Evolutionary conservation across 2,329 filamentous ascomycete genomes (phyloP), one percentile per base, ranked within the genome.

Genomic region (Neophaeococcomyces aloes): DNA sequence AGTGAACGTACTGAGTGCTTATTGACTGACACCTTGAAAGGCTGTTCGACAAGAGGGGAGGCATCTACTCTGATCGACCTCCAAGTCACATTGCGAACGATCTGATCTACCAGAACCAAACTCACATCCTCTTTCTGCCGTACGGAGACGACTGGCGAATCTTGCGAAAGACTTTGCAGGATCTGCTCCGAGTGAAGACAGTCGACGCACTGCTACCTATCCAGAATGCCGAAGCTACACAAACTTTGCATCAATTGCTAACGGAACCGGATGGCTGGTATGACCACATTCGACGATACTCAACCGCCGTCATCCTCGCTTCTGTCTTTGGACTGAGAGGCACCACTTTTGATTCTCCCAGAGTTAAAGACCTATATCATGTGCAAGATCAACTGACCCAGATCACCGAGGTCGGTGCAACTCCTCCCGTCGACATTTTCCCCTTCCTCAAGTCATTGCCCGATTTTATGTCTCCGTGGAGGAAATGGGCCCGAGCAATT

Each of bases 171-270:
- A 47, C 37, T 8, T 17, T 41, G 3, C 44, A 45, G 17, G 44
- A 34, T 13, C n/a, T 49, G 2, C 30, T 49, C 14, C 38, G 29
- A 23, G 29, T 39, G n/a, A 32, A 14, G 10, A 21, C 37, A 13
- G 23, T 46, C 2, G 38, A 43, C 6, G 33, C 18, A 13, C 25
- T 52, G 7, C 36, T 49, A 17, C 52, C 50, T 4, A 38, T 54
- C 7, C 50, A 54, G 35, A 30, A 47, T 13, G 48, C 48, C 2
- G 51, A 53, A 44, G 43, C 51, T 3, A 43, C 48, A 3, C 46
- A 50, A 27, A 47, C 42, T 2, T 36, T 27, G 10, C 10, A 6
- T 27, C 5, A 27, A 27, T 6, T 27, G 5, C 5, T 27, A 10
- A 10, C 5, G 44, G 35, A 49, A 43, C 29, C 40, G 52, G 3